A percentile compares a stretch with the other conserved stretches of the same genome.
These are phyloP conservation scores for Eutrema japonicum DNA, from an alignment of 345 rosid species.

Conservation along the genomic window DNA sequence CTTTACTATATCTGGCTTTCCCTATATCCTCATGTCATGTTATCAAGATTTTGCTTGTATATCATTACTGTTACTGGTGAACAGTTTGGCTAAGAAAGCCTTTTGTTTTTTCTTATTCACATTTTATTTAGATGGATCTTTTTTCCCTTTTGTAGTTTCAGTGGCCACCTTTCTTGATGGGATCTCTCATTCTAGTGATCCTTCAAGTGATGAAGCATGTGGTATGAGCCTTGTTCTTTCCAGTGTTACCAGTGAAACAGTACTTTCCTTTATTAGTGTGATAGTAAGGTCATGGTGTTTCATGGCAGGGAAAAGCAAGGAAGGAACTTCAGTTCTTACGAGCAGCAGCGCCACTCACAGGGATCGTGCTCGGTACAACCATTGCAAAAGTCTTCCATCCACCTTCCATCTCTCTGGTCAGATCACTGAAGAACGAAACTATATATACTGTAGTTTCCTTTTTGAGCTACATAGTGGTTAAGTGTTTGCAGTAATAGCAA, in stretches of 20 bases:
- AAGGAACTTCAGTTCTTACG: slow-evolving; percentile 80
- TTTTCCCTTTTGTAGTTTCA: slow-evolving; percentile 83
- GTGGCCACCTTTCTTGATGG: slow-evolving; percentile 99
- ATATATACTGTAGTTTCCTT: neutral
- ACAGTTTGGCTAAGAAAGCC: slow-evolving; percentile 13
- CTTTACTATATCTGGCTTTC: slow-evolving; percentile 11
- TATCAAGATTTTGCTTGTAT: slow-evolving; percentile 16
- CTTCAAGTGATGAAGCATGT: slow-evolving; percentile 88
- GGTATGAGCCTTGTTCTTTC: slow-evolving; percentile 55
- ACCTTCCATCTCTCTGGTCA: slow-evolving; percentile 86
- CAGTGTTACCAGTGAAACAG: slow-evolving; percentile 20
- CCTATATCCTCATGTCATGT: neutral
- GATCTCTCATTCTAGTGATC: slow-evolving; percentile 77
- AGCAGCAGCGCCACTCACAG: slow-evolving; percentile 96
- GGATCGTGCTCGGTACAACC: slow-evolving; percentile 80
- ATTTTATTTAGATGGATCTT: slow-evolving; percentile 39
- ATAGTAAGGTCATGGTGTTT: slow-evolving; percentile 39
- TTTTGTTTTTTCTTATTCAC: slow-evolving; percentile 27
- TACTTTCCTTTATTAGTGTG: slow-evolving; percentile 9
- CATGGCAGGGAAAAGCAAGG: slow-evolving; percentile 85
- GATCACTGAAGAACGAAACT: slow-evolving; percentile 34
- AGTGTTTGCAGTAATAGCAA: slow-evolving; percentile 28
- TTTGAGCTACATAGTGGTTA: slow-evolving; percentile 28
- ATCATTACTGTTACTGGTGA: slow-evolving; percentile 15
- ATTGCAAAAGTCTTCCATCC: slow-evolving; percentile 82